phyloP scores from a whole-genome alignment of 768 basidiomycete genomes.

The Agaricus subrufescens region DNA sequence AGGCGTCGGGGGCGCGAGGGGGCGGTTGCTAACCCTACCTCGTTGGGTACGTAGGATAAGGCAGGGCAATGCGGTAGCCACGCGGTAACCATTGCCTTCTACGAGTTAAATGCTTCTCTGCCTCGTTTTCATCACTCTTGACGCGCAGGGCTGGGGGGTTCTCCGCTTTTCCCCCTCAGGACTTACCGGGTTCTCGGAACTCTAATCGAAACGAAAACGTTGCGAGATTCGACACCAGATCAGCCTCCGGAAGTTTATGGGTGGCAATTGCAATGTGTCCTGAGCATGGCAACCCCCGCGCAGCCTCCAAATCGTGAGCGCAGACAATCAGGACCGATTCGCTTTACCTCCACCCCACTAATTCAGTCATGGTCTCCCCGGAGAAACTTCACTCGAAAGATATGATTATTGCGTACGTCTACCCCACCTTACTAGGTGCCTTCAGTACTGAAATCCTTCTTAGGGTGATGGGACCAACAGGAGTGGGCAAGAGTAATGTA shows the following conservation, averaged over 20 bases:
- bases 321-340: background rate
- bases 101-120: background rate
- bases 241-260: too few species aligned
- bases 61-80: background rate
- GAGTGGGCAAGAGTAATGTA: constrained; percentile 10
- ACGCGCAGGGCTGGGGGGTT: background rate
- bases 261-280: too few species aligned
- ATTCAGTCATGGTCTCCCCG: background rate
- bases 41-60: too few species aligned
- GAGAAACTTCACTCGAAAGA: background rate
- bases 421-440: background rate
- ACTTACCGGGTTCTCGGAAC: too few species aligned
- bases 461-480: constrained; percentile 10
- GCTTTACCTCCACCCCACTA: background rate
- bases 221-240: too few species aligned
- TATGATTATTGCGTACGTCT: constrained; percentile 9
- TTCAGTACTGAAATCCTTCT: background rate
- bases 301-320: background rate
- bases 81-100: background rate
- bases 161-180: background rate
- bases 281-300: background rate
- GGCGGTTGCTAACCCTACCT: too few species aligned
- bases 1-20: background rate
- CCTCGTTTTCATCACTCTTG: background rate
- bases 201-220: too few species aligned